These are phyloP conservation scores for Gastrolobium bilobum DNA, from an alignment of 306 rosid species.

Conservation along the genomic window DNA sequence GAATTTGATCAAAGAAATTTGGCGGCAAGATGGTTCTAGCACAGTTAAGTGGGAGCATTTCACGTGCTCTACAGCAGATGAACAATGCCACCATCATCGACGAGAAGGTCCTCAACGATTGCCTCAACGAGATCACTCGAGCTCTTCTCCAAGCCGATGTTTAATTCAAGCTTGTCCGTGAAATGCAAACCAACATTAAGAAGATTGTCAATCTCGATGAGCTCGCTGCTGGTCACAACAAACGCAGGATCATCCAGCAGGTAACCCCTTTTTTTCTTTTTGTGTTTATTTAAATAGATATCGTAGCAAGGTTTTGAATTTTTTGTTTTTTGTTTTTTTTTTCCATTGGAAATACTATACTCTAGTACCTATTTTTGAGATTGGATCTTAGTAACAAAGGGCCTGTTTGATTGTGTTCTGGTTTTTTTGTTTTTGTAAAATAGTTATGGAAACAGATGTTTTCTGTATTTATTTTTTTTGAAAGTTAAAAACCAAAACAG, in stretches of 20 bases:
- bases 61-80: conserved; percentile 98
- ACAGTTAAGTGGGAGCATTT: conserved; percentile 87
- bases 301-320: background rate
- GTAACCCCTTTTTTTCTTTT: conserved; percentile 39
- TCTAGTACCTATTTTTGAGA: background rate
- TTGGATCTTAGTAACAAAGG: background rate
- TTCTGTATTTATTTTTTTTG: too few relatives aligned
- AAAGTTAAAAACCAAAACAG: too few relatives aligned
- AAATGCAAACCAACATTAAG: conserved; percentile 90
- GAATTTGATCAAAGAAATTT: background rate
- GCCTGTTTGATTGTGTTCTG: too few relatives aligned
- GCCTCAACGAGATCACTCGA: conserved; percentile 92
- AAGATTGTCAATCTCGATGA: conserved; percentile 83
- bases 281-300: background rate
- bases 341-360: background rate
- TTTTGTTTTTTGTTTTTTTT: background rate
- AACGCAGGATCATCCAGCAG: conserved; percentile 90
- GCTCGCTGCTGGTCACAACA: conserved; percentile 93
- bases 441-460: too few relatives aligned
- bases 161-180: conserved; percentile 88
- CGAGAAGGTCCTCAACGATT: conserved; percentile 86
- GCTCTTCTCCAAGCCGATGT: conserved; percentile 94
- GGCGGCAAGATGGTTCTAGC: conserved; percentile 82
- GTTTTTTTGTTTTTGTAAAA: too few relatives aligned
- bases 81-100: conserved; percentile 91